A percentile compares a stretch with the other conserved stretches of the same genome.
Evolutionary conservation across 1,139 yeast species (phyloP).

Genomic region (Casaregolazyma suthepensis): DNA sequence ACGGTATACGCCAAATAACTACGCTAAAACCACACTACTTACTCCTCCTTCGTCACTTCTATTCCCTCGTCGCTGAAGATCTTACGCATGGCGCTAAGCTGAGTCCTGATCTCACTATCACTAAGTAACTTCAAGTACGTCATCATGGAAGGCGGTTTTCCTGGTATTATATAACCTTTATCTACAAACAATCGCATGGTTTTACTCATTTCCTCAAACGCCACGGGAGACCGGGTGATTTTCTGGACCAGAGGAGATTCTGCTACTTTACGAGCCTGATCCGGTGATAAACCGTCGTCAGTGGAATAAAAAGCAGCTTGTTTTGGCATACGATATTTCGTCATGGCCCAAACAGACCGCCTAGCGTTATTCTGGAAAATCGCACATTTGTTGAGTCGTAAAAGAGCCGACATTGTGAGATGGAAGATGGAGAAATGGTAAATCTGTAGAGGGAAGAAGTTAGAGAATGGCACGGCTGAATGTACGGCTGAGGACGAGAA

Average conservation of each 20-base stretch:
- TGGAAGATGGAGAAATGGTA: neutral
- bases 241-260: slow-evolving; percentile 16
- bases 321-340: neutral
- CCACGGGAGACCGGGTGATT: slow-evolving; percentile 15
- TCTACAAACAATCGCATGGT: slow-evolving; percentile 18
- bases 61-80: slow-evolving; percentile 18
- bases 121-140: slow-evolving; percentile 23
- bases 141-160: slow-evolving; percentile 21
- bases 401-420: neutral
- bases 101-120: slow-evolving; percentile 21
- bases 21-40: slow-evolving; percentile 6
- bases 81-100: slow-evolving; percentile 17
- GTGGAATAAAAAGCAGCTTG: slow-evolving; percentile 1
- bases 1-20: neutral
- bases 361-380: neutral
- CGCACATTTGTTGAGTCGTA: neutral
- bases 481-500: neutral
- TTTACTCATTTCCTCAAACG: slow-evolving; percentile 19
- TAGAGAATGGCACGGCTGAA: neutral
- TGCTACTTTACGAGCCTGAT: slow-evolving; percentile 15
- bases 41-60: slow-evolving; percentile 19
- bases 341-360: neutral
- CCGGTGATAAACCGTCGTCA: slow-evolving; percentile 6
- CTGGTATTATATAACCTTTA: slow-evolving; percentile 16
- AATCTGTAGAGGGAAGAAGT: too few relatives aligned